Base-by-base conservation (phyloP, 352 stramenopile genomes). In the Phytophthora agathidicida region DNA sequence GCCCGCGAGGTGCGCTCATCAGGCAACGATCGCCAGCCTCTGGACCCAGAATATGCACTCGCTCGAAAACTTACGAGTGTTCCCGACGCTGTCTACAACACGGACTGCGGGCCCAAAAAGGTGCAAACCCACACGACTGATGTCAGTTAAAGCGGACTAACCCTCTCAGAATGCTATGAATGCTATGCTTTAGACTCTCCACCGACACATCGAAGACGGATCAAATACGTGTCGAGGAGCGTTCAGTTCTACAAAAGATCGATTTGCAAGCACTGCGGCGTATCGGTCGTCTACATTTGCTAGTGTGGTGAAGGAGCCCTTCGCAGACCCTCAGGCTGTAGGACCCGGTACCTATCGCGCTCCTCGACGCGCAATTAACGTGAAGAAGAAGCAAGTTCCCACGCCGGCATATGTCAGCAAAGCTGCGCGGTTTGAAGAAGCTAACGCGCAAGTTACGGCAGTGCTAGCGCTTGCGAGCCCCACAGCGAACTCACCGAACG, bases 281-380 rank as follows among this genome's bases (percentile, higher is more conserved):
- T 91, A 89, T 60, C 77, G 79, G 7, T 63, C 79, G 19, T 89
- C 75, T 5, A 88, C 73, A 2, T 91, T 89, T 50, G 77, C 79
- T 24, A 89, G 77, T 35, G 73, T 91, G 20, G 81, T 86, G 11
- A 91, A 88, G 28, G 82, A 91, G 46, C 79, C 79, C 4, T 91
- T 86, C 26, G 61, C 76, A n/a, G 68, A 86, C 32, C 77, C 76
- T 5, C 63, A 85, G 36, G 68, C 79, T 0, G 80, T 89, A 13
- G 75, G 82, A 2, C 75, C 79, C 17, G 82, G 79, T 10, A 88
- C 73, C 1, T 91, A 91, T 51, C 75, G 77, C 7, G 51, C 75
- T 32, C 77, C 84, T 68, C 80, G 76, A 14, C 75, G 75, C 28
- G 66, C 73, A 36, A 83, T 89, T 35, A 66, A 83, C 24, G 60